Percentiles rank a stretch among this genome's conserved stretches.
These are phyloP conservation scores for Wallacemonas sp. DNA, from an alignment of 208 protist genomes.

Conservation along the genomic window DNA sequence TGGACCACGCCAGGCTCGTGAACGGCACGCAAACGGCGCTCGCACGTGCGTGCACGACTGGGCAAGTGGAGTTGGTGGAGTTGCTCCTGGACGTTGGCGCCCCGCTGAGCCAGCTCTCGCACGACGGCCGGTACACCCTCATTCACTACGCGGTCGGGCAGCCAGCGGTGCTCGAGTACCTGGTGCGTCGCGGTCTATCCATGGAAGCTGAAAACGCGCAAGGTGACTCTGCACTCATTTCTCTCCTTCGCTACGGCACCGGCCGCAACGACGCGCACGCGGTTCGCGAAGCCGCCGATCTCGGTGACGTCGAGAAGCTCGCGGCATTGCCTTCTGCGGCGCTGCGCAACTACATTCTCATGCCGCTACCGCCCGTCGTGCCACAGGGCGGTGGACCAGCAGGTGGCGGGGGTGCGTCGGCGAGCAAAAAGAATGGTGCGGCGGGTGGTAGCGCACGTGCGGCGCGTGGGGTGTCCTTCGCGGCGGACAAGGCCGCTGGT, in stretches of 20 bases:
- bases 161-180: slow-evolving; percentile 32
- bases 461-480: not conserved
- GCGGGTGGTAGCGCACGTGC: not conserved
- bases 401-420: not conserved
- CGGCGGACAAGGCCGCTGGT: not conserved
- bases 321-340: slow-evolving; percentile 30
- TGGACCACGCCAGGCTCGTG: slow-evolving; percentile 21
- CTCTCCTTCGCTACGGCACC: slow-evolving; percentile 73
- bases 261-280: slow-evolving; percentile 55
- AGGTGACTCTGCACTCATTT: slow-evolving; percentile 66
- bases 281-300: slow-evolving; percentile 23
- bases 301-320: slow-evolving; percentile 29
- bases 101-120: slow-evolving; percentile 44
- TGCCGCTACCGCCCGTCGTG: slow-evolving; percentile 24
- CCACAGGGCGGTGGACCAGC: not conserved
- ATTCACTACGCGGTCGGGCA: slow-evolving; percentile 81
- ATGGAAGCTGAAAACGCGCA: slow-evolving; percentile 67
- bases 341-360: slow-evolving; percentile 79
- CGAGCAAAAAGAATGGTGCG: not conserved
- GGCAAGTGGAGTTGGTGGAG: slow-evolving; percentile 59
- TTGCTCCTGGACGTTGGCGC: slow-evolving; percentile 60
- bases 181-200: slow-evolving; percentile 48
- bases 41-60: slow-evolving; percentile 55
- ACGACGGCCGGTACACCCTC: slow-evolving; percentile 82
- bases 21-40: slow-evolving; percentile 63